Percentiles rank a stretch among this genome's conserved stretches.
Conservation (phyloP, 1,284 basidiomycete genomes). For the Trichosporon ovoides region DNA sequence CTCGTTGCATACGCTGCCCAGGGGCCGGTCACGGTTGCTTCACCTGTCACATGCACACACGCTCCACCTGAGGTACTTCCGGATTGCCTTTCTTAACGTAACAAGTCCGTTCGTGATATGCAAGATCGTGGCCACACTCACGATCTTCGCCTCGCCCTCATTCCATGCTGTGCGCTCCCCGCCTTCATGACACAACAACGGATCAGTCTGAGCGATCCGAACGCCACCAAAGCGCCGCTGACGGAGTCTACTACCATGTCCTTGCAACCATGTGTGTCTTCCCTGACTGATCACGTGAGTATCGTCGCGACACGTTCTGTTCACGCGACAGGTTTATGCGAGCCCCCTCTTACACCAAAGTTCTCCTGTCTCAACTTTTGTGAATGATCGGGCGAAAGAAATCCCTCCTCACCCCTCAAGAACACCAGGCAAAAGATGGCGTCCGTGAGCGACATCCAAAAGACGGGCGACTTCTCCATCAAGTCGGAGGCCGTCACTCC, state of each 20-base stretch:
- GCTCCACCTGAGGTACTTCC: neutral
- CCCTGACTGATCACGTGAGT: neutral
- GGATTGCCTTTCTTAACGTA: neutral
- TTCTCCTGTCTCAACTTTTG: constrained; percentile 1
- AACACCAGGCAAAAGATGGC: constrained; percentile 27
- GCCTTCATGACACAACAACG: too few species aligned
- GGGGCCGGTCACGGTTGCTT: too few species aligned
- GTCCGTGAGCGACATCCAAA: constrained; percentile 41
- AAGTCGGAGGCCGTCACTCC: constrained; percentile 69
- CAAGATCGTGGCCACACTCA: too few species aligned
- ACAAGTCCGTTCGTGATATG: too few species aligned
- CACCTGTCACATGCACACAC: neutral
- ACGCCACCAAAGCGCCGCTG: too few species aligned
- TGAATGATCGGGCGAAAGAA: neutral
- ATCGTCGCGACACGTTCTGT: neutral
- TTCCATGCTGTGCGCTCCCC: too few species aligned
- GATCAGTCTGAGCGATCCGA: too few species aligned
- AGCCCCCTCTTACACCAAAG: neutral
- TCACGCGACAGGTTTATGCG: neutral
- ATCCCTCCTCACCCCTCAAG: constrained; percentile 4
- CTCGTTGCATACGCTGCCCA: too few species aligned
- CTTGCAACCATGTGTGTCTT: too few species aligned
- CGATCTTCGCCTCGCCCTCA: too few species aligned
- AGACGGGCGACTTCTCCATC: constrained; percentile 68
- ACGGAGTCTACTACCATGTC: too few species aligned